phyloP scores from a whole-genome alignment of 148 eudicot species.

The Spergularia marina region DNA sequence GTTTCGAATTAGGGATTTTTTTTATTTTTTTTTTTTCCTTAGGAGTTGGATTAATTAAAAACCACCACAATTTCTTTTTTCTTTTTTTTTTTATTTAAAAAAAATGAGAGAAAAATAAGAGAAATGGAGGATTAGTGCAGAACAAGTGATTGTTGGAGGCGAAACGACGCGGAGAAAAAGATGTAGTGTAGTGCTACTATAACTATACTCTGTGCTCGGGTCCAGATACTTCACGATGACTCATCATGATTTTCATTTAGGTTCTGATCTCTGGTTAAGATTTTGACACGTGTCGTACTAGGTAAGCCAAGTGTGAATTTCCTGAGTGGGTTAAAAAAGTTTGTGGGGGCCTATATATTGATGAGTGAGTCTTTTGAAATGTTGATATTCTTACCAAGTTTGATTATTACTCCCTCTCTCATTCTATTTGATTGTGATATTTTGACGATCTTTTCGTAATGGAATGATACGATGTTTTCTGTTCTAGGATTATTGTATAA shows the following conservation, averaged over 20 bases:
- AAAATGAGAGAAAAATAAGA: neutral
- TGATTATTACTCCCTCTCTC: neutral
- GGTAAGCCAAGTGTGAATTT: neutral
- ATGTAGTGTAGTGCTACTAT: neutral
- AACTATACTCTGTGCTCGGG: neutral
- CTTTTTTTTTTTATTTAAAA: neutral
- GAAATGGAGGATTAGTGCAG: neutral
- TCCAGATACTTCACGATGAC: constrained; percentile 14
- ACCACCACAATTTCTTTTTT: neutral
- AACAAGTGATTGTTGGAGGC: constrained; percentile 12
- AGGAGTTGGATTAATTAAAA: too few species aligned
- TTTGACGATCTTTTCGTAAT: too few species aligned
- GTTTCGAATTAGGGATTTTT: constrained; percentile 11
- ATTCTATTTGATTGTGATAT: neutral
- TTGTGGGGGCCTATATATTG: neutral
- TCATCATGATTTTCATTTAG: constrained; percentile 10
- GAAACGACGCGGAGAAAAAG: constrained; percentile 15
- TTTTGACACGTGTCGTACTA: constrained; percentile 23
- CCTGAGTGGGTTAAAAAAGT: neutral
- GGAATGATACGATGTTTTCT: too few species aligned
- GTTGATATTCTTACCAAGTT: too few species aligned
- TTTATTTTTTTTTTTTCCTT: neutral
- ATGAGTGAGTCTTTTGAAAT: neutral
- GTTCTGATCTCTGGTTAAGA: neutral
- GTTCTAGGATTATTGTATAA: too few species aligned